Base-by-base conservation (phyloP, 441 rosid genomes). In the Daphne laureola region DNA sequence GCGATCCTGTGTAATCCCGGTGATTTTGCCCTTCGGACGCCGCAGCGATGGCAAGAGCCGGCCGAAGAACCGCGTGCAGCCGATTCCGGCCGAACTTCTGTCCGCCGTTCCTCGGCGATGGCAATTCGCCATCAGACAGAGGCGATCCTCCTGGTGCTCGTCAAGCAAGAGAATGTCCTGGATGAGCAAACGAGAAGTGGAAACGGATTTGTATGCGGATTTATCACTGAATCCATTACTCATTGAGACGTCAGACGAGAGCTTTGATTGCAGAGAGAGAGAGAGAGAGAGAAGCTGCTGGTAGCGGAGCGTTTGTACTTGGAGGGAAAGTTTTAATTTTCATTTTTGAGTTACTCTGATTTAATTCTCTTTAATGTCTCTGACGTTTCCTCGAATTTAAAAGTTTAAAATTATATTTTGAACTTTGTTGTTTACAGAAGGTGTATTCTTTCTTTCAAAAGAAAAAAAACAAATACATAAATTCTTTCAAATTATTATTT, bases 141-240 rank as follows among this genome's bases (percentile, higher is more conserved):
- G 35, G 23, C 8, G 2, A 3, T 51, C 36, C 35, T 59, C 55
- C 17, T 59, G 31, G 4, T 59, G 12, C 3, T 59, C 63, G 43
- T 21, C 26, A 8, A 59, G 63, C 31, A 59, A n/a, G 26, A 49
- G 63, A 41, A 59, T 47, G 49, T 59, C 55, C 31, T 55, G 48
- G 50, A 59, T 43, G 55, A 27, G 42, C 17, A 59, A 59, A 59
- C 11, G 55, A 59, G 36, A 43, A 2, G 63, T 26, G 14, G 55
- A 14, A 27, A 50, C 17, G 55, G 55, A 26, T 42, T 42, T 16
- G 27, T 8, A 13, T 25, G 42, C 41, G 15, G 61, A 12, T n/a
- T 58, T 58, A 16, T 23, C 25, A 15, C 3, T 12, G 11, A 9
- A 31, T 4, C 9, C 0, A 4, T 49, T 25, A 7, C 12, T 53